Conservation (phyloP, 805 yeast species). For the Wickerhamomyces queroliae region DNA sequence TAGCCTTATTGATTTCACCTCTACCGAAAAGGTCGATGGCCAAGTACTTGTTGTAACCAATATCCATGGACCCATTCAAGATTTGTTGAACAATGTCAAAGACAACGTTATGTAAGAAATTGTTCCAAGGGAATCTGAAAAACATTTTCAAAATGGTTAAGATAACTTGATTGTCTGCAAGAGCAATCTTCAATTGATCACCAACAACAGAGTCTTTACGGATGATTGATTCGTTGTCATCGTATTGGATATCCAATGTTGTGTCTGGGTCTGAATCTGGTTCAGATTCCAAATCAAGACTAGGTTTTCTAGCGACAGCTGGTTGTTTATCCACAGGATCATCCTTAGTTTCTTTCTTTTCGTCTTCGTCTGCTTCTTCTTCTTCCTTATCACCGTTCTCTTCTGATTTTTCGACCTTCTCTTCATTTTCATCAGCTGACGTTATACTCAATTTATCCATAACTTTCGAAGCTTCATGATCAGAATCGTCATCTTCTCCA, state of each 20-base stretch:
- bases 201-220: slow-evolving; percentile 72
- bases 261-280: slow-evolving; percentile 20
- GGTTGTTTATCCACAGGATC: no score
- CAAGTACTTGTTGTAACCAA: slow-evolving; percentile 77
- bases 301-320: slow-evolving; percentile 3
- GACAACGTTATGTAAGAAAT: slow-evolving; percentile 93
- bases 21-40: slow-evolving; percentile 67
- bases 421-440: slow-evolving; percentile 7
- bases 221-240: slow-evolving; percentile 33
- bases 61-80: slow-evolving; percentile 79
- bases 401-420: slow-evolving; percentile 17
- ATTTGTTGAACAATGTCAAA: slow-evolving; percentile 95
- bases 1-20: slow-evolving; percentile 50
- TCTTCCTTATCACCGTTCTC: slow-evolving; percentile 6
- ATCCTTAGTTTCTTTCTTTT: neutral
- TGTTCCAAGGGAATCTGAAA: slow-evolving; percentile 91
- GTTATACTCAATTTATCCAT: slow-evolving; percentile 17
- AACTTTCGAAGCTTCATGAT: slow-evolving; percentile 26
- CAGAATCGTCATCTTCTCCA: slow-evolving; percentile 18
- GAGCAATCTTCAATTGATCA: slow-evolving; percentile 76
- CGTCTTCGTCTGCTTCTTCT: neutral
- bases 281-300: slow-evolving; percentile 17
- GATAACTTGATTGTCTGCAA: slow-evolving; percentile 69
- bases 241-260: slow-evolving; percentile 26
- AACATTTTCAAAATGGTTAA: slow-evolving; percentile 67